Base-by-base conservation (phyloP, 805 yeast species). In the Candida ulmi region DNA sequence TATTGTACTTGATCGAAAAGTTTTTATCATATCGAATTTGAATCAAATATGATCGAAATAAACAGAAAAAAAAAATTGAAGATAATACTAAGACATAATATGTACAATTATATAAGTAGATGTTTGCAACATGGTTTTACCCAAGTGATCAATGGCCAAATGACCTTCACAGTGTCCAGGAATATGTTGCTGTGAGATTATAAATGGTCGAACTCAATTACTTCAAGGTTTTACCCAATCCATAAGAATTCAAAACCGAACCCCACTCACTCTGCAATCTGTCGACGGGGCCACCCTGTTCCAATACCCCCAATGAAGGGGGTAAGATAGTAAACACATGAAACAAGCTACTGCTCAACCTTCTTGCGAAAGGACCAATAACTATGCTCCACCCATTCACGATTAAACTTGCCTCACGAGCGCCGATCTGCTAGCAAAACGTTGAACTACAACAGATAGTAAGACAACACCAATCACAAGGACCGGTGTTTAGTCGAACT, bases 81-180 rank as follows among this genome's bases (percentile, higher is more conserved):
- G n/a, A n/a, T n/a, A n/a, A n/a, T n/a, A n/a, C n/a, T n/a, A n/a
- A n/a, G n/a, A n/a, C n/a, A n/a, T n/a, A n/a, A n/a, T n/a, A n/a
- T n/a, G n/a, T n/a, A n/a, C n/a, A n/a, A 26, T 24, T 36, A 35
- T 18, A n/a, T 23, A 17, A 36, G 24, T 17, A 60, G 55, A 80
- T 91, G 97, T 91, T 63, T 71, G 95, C 97, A 80, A 88, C 95
- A 91, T 90, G 98, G 98, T 90, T 90, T 86, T 86, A 88, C 98
- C 91, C 96, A 86, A 87, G 80, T 93, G 95, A 83, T 81, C 78
- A 91, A 73, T 57, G 79, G 95, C 80, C 93, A 68, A 71, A 76
- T 72, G 84, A 83, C 85, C 78, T 84, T 74, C 95, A 95, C 83
- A 90, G 91, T 79, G 96, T 88, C 75, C 84, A 91, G 98, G 98